phyloP scores from a whole-genome alignment of 305 asterid species.

The Fraxinus ornus region DNA sequence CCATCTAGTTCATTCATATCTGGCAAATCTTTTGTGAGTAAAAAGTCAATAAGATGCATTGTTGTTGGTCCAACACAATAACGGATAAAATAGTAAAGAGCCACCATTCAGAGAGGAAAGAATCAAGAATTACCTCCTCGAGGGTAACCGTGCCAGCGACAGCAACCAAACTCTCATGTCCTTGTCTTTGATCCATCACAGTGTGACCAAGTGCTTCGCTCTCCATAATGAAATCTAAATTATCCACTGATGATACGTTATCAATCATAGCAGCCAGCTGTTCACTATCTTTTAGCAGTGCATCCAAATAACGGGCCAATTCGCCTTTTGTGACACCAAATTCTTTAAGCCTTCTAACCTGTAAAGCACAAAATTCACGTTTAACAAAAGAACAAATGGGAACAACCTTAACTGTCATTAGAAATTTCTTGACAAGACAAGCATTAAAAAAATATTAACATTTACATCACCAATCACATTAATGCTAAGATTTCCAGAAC shows the following conservation, averaged over 20 bases:
- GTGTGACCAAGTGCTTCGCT: conserved; percentile 97
- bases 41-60: conserved; percentile 2
- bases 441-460: background rate
- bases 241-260: conserved; percentile 95
- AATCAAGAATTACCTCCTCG: conserved; percentile 70
- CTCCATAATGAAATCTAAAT: conserved; percentile 95
- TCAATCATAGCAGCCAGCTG: conserved; percentile 99
- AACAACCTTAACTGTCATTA: conserved; percentile 2
- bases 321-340: conserved; percentile 99
- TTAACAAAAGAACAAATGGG: conserved; percentile 19
- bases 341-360: conserved; percentile 99
- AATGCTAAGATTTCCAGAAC: background rate
- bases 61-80: background rate
- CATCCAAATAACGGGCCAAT: conserved; percentile 91
- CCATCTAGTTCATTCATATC: background rate
- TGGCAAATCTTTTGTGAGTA: background rate
- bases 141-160: conserved; percentile 88
- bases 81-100: background rate
- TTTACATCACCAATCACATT: background rate
- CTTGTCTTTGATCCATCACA: conserved; percentile 98
- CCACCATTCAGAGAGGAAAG: conserved; percentile 22
- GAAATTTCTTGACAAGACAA: background rate
- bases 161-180: conserved; percentile 91
- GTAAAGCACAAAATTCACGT: conserved; percentile 21
- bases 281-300: conserved; percentile 92